Conservation (phyloP, 129 eudicot genomes). For the Chrysanthemum seticuspe region DNA sequence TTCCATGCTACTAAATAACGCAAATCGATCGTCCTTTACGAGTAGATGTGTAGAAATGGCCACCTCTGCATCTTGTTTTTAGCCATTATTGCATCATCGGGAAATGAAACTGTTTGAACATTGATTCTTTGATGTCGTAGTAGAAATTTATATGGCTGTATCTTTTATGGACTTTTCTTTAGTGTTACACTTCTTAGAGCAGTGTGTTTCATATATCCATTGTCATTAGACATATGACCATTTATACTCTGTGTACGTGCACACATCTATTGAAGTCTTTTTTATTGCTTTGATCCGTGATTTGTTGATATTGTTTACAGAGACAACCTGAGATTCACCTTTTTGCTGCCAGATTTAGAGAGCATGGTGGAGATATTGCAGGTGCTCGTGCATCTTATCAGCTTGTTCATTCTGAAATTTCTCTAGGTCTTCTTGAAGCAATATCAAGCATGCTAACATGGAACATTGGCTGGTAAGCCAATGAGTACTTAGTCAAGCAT, state of each 20-base stretch:
- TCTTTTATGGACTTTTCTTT: too few species aligned
- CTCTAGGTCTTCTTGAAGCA: slow-evolving; percentile 96
- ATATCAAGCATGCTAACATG: slow-evolving; percentile 94
- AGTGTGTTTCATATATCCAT: too few species aligned
- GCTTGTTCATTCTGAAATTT: slow-evolving; percentile 84
- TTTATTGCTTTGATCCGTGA: background rate
- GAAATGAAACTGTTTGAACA: too few species aligned
- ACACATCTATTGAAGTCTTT: background rate
- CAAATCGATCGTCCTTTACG: background rate
- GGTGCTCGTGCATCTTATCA: slow-evolving; percentile 96
- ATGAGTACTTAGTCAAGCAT: slow-evolving; percentile 5
- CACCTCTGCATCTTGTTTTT: background rate
- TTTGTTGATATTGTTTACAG: slow-evolving; percentile 41
- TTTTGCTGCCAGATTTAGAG: slow-evolving; percentile 84
- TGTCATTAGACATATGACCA: background rate
- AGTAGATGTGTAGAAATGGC: background rate
- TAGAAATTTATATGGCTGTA: too few species aligned
- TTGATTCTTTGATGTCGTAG: too few species aligned
- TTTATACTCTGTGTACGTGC: slow-evolving; percentile 5
- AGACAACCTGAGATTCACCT: slow-evolving; percentile 99
- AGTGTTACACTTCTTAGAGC: too few species aligned
- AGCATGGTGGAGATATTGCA: slow-evolving; percentile 69
- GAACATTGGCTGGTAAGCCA: slow-evolving; percentile 80
- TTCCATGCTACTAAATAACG: background rate
- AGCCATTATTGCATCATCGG: too few species aligned